phyloP scores from a whole-genome alignment of 2,329 filamentous ascomycete species.

The Domatiomyces catenatus region DNA sequence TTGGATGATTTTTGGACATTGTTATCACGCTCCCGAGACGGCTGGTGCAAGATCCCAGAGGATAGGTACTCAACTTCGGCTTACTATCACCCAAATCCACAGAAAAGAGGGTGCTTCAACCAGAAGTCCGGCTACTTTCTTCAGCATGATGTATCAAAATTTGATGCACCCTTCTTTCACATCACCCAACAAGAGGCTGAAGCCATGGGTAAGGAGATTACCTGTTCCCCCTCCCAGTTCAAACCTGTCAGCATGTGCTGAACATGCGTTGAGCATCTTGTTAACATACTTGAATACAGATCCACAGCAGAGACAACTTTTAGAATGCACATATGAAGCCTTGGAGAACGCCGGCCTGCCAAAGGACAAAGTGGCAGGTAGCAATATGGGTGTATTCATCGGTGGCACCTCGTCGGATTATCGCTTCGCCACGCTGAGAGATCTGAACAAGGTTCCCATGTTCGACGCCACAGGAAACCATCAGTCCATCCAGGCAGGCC shows the following conservation, averaged over 20 bases:
- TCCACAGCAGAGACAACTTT: constrained; percentile 18
- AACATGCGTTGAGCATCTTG: not conserved
- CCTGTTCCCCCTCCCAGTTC: constrained; percentile 1
- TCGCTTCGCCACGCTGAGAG: constrained; percentile 19
- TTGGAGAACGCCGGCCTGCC: constrained; percentile 22
- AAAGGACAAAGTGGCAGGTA: constrained; percentile 16
- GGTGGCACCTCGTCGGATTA: constrained; percentile 21
- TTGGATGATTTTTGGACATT: constrained; percentile 1
- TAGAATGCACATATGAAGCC: constrained; percentile 21
- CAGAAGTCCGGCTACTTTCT: constrained; percentile 16
- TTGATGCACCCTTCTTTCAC: constrained; percentile 25
- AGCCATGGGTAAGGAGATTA: constrained; percentile 15
- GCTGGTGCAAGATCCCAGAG: not conserved
- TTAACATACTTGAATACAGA: constrained; percentile 1
- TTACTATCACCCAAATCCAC: not conserved
- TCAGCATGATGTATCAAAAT: constrained; percentile 16
- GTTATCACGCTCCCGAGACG: not conserved
- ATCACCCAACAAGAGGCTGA: constrained; percentile 21
- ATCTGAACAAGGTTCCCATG: constrained; percentile 15
- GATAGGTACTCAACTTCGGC: not conserved
- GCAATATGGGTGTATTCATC: constrained; percentile 20
- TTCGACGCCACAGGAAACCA: constrained; percentile 15
- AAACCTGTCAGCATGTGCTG: too few species aligned
- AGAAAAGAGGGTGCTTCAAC: not conserved
- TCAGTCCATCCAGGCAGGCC: constrained; percentile 16